Base-by-base conservation (phyloP, 1,284 basidiomycete genomes). In the Dichomitus squalens region DNA sequence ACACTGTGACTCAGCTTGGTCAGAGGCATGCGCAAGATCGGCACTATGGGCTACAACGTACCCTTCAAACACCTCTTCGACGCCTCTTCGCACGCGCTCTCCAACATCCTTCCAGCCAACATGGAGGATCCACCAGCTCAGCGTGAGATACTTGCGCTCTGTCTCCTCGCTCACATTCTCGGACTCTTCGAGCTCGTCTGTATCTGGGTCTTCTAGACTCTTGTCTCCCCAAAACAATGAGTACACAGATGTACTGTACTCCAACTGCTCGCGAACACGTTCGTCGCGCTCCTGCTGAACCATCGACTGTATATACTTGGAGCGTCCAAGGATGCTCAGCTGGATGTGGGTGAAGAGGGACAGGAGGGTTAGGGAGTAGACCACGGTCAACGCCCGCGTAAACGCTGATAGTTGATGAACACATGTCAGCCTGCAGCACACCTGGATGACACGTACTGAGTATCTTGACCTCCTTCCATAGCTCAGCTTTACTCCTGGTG, bases 51-150 rank as follows among this genome's bases (percentile, higher is more conserved):
- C 47, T 39, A n/a, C 16, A 5, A 78, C 85, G 63, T 61, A 93
- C 92, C 83, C 83, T 57, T 90, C 86, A 60, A 96, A 89, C 0
- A 90, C 88, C 52, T 88, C 88, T 67, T 93, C 88, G 0, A 95
- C 91, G 0, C 85, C 90, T 41, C 80, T 75, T 61, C 86, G 73
- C 1, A 95, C 89, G 21, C 89, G 76, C 61, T 88, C 85, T 1
- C 85, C 85, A 0, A 96, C 80, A 53, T 89, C 85, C 65, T 89
- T 88, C 92, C 94, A 96, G 0, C 95, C 94, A 3, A 91, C 87
- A 66, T 96, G 89, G 53, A 96, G 70, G 47, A 96, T 80, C 92
- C 93, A 96, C 92, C 93, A 96, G 50, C 86, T 92, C 61, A 95
- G 83, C 0, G 92, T 94, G 55, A 96, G 77, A 68, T 87, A 96